Conservation (phyloP, 768 basidiomycete species). For the Obba rivulosa region DNA sequence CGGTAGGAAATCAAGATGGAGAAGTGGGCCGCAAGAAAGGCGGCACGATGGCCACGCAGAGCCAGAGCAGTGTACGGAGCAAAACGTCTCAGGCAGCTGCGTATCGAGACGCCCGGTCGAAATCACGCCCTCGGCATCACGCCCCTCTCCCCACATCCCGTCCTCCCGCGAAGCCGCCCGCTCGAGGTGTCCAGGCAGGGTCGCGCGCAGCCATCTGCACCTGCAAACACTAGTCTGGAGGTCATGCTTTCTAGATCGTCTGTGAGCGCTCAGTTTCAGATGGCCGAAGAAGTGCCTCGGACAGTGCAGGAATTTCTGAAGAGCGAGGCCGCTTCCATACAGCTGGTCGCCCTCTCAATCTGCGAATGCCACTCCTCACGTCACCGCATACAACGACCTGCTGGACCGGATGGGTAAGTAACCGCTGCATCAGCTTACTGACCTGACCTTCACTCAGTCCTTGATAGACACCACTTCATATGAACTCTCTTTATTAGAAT, state of each 20-base stretch:
- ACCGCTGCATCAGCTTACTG: background rate
- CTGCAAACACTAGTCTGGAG: slow-evolving; percentile 1
- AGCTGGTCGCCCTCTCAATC: background rate
- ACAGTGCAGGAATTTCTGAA: slow-evolving; percentile 11
- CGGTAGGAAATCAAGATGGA: slow-evolving; percentile 2
- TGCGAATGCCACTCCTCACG: slow-evolving; percentile 5
- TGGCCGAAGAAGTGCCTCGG: background rate
- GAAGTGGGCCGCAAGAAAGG: slow-evolving; percentile 7
- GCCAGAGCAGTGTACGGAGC: slow-evolving; percentile 7
- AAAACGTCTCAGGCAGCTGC: background rate
- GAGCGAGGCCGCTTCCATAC: slow-evolving; percentile 19
- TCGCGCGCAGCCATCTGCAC: background rate
- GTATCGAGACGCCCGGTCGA: background rate
- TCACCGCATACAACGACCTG: slow-evolving; percentile 4
- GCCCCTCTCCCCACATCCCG: slow-evolving; percentile 1
- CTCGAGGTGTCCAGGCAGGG: slow-evolving; percentile 10
- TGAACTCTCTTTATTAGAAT: too few species aligned
- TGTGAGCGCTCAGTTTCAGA: background rate
- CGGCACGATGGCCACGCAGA: slow-evolving; percentile 4
- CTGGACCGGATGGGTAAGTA: slow-evolving; percentile 10
- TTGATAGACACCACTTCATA: background rate
- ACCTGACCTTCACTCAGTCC: background rate
- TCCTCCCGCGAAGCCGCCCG: slow-evolving; percentile 1
- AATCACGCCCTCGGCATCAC: background rate
- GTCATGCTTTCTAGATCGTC: background rate